Percentiles rank a stretch among this genome's conserved stretches.
Evolutionary conservation across 352 stramenopile species (phyloP).

Genomic region (Globisporangium radiosum): DNA sequence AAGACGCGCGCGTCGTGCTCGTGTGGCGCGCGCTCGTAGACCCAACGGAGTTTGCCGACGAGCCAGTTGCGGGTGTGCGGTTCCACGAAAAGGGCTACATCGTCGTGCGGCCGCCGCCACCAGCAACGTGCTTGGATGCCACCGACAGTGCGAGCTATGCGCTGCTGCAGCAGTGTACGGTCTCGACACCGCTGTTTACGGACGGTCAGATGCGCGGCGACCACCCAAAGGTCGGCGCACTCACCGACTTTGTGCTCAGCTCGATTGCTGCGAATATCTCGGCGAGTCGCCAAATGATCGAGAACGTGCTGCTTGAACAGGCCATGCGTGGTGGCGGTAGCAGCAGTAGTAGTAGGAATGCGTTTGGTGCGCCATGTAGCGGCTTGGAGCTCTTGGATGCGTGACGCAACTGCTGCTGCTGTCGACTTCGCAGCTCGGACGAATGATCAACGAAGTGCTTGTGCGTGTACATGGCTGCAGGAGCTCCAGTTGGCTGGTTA

Average conservation of each 20-base stretch:
- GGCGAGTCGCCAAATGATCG: conserved; percentile 38
- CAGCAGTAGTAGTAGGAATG: neutral
- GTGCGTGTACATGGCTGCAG: too few relatives aligned
- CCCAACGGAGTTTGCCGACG: conserved; percentile 35
- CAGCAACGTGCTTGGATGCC: too few relatives aligned
- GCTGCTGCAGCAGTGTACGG: conserved; percentile 41
- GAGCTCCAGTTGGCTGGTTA: too few relatives aligned
- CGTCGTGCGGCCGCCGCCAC: conserved; percentile 28
- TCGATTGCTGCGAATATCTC: conserved; percentile 26
- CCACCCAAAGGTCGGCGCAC: conserved; percentile 22
- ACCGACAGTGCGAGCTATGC: conserved; percentile 11
- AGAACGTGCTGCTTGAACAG: conserved; percentile 31
- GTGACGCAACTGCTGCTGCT: neutral
- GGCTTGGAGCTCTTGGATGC: neutral
- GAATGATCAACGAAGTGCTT: neutral
- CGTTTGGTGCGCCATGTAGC: neutral
- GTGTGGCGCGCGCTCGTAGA: conserved; percentile 50
- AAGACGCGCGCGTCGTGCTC: conserved; percentile 50
- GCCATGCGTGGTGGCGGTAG: conserved; percentile 1
- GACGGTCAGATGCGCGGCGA: conserved; percentile 16
- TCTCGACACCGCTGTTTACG: conserved; percentile 37
- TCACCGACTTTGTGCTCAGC: conserved; percentile 37
- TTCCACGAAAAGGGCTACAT: conserved; percentile 54
- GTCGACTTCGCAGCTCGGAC: neutral
- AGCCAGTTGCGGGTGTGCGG: conserved; percentile 23